phyloP scores from a whole-genome alignment of 805 yeast genomes.

The Yarrowia sp. region DNA sequence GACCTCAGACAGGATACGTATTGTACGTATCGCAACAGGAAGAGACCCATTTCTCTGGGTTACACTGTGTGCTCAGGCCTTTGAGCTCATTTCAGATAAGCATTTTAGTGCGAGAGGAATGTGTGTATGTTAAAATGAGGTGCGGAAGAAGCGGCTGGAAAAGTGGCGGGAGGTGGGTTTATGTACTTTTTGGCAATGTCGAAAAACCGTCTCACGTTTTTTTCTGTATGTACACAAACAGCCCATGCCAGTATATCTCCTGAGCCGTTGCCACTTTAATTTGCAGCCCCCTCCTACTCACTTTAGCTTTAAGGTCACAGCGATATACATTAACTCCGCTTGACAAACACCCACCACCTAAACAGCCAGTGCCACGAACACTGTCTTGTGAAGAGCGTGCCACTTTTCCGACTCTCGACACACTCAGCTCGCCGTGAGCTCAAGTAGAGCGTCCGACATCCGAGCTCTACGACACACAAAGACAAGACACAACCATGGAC shows the following conservation, averaged over 20 bases:
- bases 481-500: neutral
- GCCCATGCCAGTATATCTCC: neutral
- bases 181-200: neutral
- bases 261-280: slow-evolving; percentile 6
- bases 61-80: no score
- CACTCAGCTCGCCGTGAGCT: neutral
- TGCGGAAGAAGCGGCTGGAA: neutral
- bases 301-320: slow-evolving; percentile 12
- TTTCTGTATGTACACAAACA: no score
- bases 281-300: neutral
- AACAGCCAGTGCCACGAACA: neutral
- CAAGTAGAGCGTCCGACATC: neutral
- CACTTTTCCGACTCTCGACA: neutral
- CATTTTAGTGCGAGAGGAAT: neutral
- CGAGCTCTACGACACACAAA: neutral
- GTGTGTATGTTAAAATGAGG: no score
- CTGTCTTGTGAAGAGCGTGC: neutral
- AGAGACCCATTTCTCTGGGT: no score
- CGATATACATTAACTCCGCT: slow-evolving; percentile 15
- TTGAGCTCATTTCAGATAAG: neutral
- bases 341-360: neutral
- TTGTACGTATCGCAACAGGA: no score
- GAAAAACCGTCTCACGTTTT: neutral
- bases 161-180: neutral
- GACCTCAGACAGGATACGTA: no score